Evolutionary conservation across 768 basidiomycete genomes (phyloP).

Genomic region (Auricularia cornea): DNA sequence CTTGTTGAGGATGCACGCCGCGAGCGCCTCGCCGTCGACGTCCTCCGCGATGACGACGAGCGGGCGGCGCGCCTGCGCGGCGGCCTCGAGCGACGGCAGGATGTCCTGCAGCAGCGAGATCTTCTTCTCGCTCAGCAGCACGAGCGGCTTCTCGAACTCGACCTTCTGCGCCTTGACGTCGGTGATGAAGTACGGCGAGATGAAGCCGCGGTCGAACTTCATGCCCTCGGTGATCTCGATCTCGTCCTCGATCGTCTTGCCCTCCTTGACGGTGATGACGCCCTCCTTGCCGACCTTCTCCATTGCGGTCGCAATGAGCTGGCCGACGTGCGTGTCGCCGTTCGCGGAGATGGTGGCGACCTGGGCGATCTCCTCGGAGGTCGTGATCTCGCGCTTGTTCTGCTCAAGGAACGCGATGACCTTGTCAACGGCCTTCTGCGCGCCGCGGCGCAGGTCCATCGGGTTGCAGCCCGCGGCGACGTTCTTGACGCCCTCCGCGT

Average conservation of each 20-base stretch:
- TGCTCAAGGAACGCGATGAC: conserved; percentile 85
- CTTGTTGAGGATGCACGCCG: conserved; percentile 98
- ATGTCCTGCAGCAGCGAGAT: conserved; percentile 92
- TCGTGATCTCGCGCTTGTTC: conserved; percentile 91
- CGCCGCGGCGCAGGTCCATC: conserved; percentile 98
- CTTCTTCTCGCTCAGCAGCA: conserved; percentile 96
- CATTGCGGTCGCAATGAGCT: conserved; percentile 97
- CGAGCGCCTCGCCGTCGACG: conserved; percentile 94
- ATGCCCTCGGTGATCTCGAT: conserved; percentile 99
- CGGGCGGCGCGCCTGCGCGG: conserved; percentile 66
- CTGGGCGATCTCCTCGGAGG: conserved; percentile 95
- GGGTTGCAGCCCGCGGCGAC: conserved; percentile 99
- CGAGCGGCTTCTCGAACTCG: conserved; percentile 94
- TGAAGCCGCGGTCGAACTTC: conserved; percentile 98
- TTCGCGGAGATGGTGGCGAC: conserved; percentile 91
- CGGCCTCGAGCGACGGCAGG: conserved; percentile 77
- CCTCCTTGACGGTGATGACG: conserved; percentile 99
- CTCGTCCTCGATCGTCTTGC: conserved; percentile 95
- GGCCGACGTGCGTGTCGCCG: conserved; percentile 81
- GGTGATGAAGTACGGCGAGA: conserved; percentile 97
- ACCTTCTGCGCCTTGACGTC: conserved; percentile 94
- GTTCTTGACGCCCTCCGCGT: conserved; percentile 97
- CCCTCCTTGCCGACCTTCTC: conserved; percentile 99
- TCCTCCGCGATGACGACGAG: conserved; percentile 97
- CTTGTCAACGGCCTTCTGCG: conserved; percentile 92